Percentiles rank a stretch among this genome's conserved stretches.
Evolutionary conservation across 306 rosid genomes (phyloP).

Genomic region (Citrullus colocynthis): DNA sequence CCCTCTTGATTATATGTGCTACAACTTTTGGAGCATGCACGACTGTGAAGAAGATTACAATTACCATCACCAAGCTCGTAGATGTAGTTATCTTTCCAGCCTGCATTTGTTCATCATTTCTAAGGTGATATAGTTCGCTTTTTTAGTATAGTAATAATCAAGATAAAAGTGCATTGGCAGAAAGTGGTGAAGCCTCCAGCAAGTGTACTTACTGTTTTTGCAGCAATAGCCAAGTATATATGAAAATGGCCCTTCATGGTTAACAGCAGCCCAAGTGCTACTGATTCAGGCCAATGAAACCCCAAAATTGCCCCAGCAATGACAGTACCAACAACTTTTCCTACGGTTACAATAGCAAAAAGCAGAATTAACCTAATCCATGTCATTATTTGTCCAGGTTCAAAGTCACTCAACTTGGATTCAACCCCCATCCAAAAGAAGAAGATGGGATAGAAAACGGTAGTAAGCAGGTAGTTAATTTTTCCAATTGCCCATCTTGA

Average conservation of each 20-base stretch:
- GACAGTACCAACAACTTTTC: slow-evolving; percentile 64
- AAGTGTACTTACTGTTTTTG: slow-evolving; percentile 45
- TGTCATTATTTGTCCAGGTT: slow-evolving; percentile 16
- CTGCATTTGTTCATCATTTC: slow-evolving; percentile 15
- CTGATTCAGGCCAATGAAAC: slow-evolving; percentile 73
- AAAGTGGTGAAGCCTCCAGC: slow-evolving; percentile 3
- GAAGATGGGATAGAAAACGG: slow-evolving; percentile 65
- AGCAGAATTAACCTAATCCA: slow-evolving; percentile 43
- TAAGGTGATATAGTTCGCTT: not conserved
- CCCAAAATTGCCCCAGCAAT: slow-evolving; percentile 55
- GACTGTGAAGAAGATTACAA: slow-evolving; percentile 49
- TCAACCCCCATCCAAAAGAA: slow-evolving; percentile 91
- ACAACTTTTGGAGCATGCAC: slow-evolving; percentile 59
- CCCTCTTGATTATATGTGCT: slow-evolving; percentile 64
- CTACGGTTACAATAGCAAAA: slow-evolving; percentile 23
- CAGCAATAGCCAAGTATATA: slow-evolving; percentile 62
- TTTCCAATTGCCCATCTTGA: slow-evolving; percentile 71
- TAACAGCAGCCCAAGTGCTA: slow-evolving; percentile 75
- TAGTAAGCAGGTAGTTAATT: slow-evolving; percentile 50
- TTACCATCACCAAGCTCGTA: slow-evolving; percentile 39
- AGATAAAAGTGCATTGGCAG: not conserved
- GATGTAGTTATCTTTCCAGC: slow-evolving; percentile 25
- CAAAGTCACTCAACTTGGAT: slow-evolving; percentile 32
- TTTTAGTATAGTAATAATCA: not conserved
- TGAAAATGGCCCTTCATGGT: slow-evolving; percentile 85